phyloP scores from a whole-genome alignment of 495 filamentous ascomycete species.

The Penicillium cataractarum region DNA sequence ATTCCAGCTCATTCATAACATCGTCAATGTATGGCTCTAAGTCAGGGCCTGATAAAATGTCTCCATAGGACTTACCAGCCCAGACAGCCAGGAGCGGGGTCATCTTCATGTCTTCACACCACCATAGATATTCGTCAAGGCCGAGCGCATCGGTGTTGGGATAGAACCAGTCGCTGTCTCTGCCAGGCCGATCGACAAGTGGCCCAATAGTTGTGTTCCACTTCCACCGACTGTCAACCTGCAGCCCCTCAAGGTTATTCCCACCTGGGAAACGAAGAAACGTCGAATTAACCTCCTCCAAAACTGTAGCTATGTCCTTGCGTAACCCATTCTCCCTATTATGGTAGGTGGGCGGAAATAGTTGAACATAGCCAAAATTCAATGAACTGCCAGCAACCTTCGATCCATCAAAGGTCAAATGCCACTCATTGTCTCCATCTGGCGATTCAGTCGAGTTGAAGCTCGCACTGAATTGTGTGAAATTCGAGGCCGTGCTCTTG shows the following conservation, averaged over 20 bases:
- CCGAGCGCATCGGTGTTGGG: slow-evolving; percentile 66
- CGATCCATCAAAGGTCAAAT: slow-evolving; percentile 58
- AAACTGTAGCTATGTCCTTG: slow-evolving; percentile 58
- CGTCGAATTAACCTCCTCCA: slow-evolving; percentile 56
- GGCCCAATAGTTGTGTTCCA: slow-evolving; percentile 72
- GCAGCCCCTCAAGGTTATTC: slow-evolving; percentile 58
- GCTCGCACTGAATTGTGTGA: slow-evolving; percentile 36
- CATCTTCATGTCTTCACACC: slow-evolving; percentile 65
- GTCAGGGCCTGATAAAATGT: slow-evolving; percentile 40
- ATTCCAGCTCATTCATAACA: slow-evolving; percentile 65
- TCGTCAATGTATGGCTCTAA: slow-evolving; percentile 52
- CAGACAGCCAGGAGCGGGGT: slow-evolving; percentile 61
- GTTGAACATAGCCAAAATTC: slow-evolving; percentile 65
- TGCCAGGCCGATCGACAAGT: slow-evolving; percentile 62
- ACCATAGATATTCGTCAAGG: slow-evolving; percentile 64
- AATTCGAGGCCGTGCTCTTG: slow-evolving; percentile 27
- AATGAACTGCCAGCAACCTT: slow-evolving; percentile 49
- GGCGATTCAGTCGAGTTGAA: slow-evolving; percentile 51
- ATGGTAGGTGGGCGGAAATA: slow-evolving; percentile 67
- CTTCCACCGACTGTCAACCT: slow-evolving; percentile 56
- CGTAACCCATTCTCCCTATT: slow-evolving; percentile 62
- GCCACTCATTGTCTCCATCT: slow-evolving; percentile 68
- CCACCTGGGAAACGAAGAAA: slow-evolving; percentile 70
- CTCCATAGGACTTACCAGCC: slow-evolving; percentile 62
- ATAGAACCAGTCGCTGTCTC: slow-evolving; percentile 64